phyloP scores from a whole-genome alignment of 192 early-diverging fungal genomes.

The Chytriomyces confervae region DNA sequence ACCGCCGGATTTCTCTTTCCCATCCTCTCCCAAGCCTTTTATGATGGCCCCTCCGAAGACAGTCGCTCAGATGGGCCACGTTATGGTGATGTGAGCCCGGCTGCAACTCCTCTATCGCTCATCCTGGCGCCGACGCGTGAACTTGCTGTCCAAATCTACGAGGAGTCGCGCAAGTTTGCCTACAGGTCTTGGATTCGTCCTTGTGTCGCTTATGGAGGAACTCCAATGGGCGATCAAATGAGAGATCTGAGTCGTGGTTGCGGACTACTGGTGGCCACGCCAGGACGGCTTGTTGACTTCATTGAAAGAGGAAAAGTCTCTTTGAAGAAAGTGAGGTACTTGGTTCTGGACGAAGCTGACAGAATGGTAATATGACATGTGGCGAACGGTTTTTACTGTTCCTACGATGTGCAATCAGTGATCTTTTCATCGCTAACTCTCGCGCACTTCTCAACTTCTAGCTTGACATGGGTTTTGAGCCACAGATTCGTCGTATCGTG shows the following conservation, averaged over 20 bases:
- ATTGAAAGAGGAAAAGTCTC: slow-evolving; percentile 80
- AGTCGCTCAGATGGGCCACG: slow-evolving; percentile 32
- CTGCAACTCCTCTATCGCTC: slow-evolving; percentile 72
- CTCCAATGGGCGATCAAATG: slow-evolving; percentile 87
- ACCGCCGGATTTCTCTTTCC: slow-evolving; percentile 98
- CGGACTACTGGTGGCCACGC: slow-evolving; percentile 91
- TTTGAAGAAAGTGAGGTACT: slow-evolving; percentile 74
- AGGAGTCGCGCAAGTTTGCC: slow-evolving; percentile 77
- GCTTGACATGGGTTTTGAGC: slow-evolving; percentile 98
- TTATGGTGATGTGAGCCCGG: slow-evolving; percentile 39
- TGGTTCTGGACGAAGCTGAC: slow-evolving; percentile 67
- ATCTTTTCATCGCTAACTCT: background rate
- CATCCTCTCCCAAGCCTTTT: slow-evolving; percentile 90
- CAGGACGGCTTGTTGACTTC: slow-evolving; percentile 90
- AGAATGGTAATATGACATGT: slow-evolving; percentile 44
- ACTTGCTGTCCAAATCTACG: slow-evolving; percentile 91
- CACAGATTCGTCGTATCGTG: slow-evolving; percentile 87
- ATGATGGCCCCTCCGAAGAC: slow-evolving; percentile 62
- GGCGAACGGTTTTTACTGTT: slow-evolving; percentile 69
- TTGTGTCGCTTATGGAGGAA: slow-evolving; percentile 94
- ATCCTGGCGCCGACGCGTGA: slow-evolving; percentile 95
- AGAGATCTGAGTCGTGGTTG: slow-evolving; percentile 90
- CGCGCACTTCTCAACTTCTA: slow-evolving; percentile 28
- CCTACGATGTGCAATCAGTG: slow-evolving; percentile 44
- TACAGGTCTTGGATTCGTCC: slow-evolving; percentile 88